These are phyloP conservation scores for Globisporangium cederbergense DNA, from an alignment of 352 stramenopile species.

Conservation along the genomic window DNA sequence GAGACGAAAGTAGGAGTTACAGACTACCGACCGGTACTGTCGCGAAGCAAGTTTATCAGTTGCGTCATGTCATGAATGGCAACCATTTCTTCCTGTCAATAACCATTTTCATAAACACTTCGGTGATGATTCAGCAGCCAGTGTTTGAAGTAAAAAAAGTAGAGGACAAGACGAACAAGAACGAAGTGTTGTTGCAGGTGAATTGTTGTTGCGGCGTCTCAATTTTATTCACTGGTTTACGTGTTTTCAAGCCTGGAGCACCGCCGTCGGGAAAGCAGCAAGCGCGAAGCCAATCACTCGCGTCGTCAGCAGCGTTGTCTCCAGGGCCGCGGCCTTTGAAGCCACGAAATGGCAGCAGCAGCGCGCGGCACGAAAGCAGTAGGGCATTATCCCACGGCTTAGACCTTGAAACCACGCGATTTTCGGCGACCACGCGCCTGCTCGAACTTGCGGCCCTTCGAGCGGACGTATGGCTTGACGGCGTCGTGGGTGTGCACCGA, in stretches of 20 bases:
- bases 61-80: neutral
- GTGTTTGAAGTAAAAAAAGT: too few species aligned
- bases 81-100: neutral
- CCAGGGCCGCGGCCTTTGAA: slow-evolving; percentile 4
- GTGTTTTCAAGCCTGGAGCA: slow-evolving; percentile 21
- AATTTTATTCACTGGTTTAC: slow-evolving; percentile 76
- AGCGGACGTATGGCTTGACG: slow-evolving; percentile 99
- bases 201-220: slow-evolving; percentile 62
- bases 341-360: slow-evolving; percentile 11
- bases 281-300: neutral
- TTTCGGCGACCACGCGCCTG: slow-evolving; percentile 98
- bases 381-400: slow-evolving; percentile 47
- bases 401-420: slow-evolving; percentile 99
- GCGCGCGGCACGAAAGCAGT: slow-evolving; percentile 7
- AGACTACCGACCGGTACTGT: neutral
- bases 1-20: slow-evolving; percentile 48
- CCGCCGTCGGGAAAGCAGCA: neutral
- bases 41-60: neutral
- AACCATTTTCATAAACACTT: neutral
- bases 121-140: too few species aligned
- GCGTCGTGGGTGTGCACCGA: slow-evolving; percentile 97
- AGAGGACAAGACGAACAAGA: slow-evolving; percentile 1
- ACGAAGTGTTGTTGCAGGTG: slow-evolving; percentile 27
- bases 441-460: slow-evolving; percentile 99
- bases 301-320: slow-evolving; percentile 5